Conservation (phyloP, 2,329 filamentous ascomycete species). For the Venturia aucupariae region DNA sequence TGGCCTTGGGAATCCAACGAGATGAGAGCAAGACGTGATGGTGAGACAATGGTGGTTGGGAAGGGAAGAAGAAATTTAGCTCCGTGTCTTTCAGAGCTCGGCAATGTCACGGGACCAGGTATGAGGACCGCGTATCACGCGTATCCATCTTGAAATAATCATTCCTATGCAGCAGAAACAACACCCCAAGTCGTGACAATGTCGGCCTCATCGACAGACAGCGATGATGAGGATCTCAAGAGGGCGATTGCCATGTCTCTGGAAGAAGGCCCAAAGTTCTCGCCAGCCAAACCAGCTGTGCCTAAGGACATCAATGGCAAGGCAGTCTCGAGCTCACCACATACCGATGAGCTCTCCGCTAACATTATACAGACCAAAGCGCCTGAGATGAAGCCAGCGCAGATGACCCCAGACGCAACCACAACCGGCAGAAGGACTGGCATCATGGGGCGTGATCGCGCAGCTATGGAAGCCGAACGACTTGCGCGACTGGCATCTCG, state of each 20-base stretch:
- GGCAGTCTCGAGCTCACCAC: conserved; percentile 11
- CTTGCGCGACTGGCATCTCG: conserved; percentile 54
- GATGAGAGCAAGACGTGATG: too few relatives aligned
- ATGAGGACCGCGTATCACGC: background rate
- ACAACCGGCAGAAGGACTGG: background rate
- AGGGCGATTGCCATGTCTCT: conserved; percentile 24
- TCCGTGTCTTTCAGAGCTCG: too few relatives aligned
- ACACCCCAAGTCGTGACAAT: background rate
- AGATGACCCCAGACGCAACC: background rate
- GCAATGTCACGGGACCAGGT: background rate
- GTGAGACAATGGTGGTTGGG: too few relatives aligned
- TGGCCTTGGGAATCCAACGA: too few relatives aligned
- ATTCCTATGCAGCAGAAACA: background rate
- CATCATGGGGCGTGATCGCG: conserved; percentile 56
- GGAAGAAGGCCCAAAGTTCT: conserved; percentile 7
- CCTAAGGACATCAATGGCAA: conserved; percentile 1
- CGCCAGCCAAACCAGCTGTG: background rate
- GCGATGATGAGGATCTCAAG: conserved; percentile 17
- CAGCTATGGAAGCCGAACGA: conserved; percentile 77
- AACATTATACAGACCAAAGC: background rate
- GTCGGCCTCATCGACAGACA: background rate
- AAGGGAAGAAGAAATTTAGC: too few relatives aligned
- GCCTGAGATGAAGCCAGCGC: background rate
- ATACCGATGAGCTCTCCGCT: background rate
- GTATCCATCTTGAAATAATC: too few relatives aligned